Evolutionary conservation across 345 rosid genomes (phyloP), one percentile per base, ranked within the genome.

Genomic region (Ceriops zippeliana): DNA sequence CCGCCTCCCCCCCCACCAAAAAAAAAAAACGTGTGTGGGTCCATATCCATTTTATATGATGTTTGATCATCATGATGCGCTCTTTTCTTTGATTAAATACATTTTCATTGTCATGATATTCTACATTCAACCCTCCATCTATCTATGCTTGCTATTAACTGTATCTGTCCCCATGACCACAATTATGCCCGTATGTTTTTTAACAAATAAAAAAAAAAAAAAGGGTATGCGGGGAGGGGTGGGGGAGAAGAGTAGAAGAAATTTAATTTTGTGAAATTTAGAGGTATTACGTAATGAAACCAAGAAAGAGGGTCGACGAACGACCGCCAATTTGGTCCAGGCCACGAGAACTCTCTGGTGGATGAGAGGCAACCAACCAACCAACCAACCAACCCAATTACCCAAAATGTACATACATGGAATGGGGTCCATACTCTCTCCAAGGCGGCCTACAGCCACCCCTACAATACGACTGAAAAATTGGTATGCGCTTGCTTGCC

Each of bases 311-410:
- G 82, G 83, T 73, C 74, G 85, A 83, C 86, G 85, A 24, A 83
- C 86, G 66, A 91, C 97, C 91, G 90, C 89, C 91, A 79, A 85
- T 67, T 68, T 58, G 69, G 90, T 77, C 81, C 77, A 85, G 71
- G 76, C 96, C 97, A 87, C 89, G 63, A 68, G 80, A 81, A 76
- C 58, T 53, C 37, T 72, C 76, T 81, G 78, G 82, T 70, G 71
- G 70, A 75, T 63, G 66, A 52, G 67, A 62, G 66, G 21, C 35
- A 28, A 66, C 68, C 54, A 34, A 61, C 69, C 67, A 57, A 73
- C 28, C 54, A 34, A 61, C 69, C 67, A 57, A 73, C 71, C 16
- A 30, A 66, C 28, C 35, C 38, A 42, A 42, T 13, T 3, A 42
- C 17, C 49, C 49, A 42, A 13, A 13, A 56, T 27, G 30, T 22